Evolutionary conservation across 345 rosid genomes (phyloP).

Genomic region (Dipteronia dyeriana): DNA sequence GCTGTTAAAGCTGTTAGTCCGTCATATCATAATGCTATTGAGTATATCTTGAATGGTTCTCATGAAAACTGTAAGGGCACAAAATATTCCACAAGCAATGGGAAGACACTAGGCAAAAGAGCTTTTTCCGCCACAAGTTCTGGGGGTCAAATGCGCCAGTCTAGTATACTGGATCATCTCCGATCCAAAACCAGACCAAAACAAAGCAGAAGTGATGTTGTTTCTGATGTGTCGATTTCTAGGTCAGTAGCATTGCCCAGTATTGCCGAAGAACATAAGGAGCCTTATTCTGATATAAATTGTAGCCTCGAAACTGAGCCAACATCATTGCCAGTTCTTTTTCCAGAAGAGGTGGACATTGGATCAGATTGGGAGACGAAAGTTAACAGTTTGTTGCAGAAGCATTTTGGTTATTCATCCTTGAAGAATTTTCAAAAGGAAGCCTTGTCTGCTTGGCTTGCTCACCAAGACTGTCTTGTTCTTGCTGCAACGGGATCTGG

Average conservation of each 20-base stretch:
- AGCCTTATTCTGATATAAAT: constrained; percentile 3
- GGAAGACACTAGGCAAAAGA: constrained; percentile 37
- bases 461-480: constrained; percentile 77
- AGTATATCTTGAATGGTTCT: constrained; percentile 50
- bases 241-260: constrained; percentile 25
- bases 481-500: constrained; percentile 97
- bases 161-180: constrained; percentile 66
- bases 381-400: constrained; percentile 46
- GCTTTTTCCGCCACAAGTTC: constrained; percentile 22
- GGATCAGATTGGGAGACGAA: constrained; percentile 61
- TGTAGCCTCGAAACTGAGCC: constrained; percentile 15
- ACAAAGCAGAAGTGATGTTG: constrained; percentile 21
- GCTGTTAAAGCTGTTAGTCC: constrained; percentile 69
- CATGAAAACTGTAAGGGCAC: constrained; percentile 25
- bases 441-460: constrained; percentile 72
- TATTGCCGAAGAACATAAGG: constrained; percentile 24
- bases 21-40: constrained; percentile 52
- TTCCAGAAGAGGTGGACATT: constrained; percentile 32
- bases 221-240: constrained; percentile 22
- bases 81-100: constrained; percentile 20
- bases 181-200: constrained; percentile 35
- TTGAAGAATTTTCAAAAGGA: constrained; percentile 78
- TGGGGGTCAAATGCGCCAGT: constrained; percentile 43
- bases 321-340: constrained; percentile 26
- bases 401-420: constrained; percentile 60